Conservation (phyloP, 768 basidiomycete species). For the Russula ochroleuca region DNA sequence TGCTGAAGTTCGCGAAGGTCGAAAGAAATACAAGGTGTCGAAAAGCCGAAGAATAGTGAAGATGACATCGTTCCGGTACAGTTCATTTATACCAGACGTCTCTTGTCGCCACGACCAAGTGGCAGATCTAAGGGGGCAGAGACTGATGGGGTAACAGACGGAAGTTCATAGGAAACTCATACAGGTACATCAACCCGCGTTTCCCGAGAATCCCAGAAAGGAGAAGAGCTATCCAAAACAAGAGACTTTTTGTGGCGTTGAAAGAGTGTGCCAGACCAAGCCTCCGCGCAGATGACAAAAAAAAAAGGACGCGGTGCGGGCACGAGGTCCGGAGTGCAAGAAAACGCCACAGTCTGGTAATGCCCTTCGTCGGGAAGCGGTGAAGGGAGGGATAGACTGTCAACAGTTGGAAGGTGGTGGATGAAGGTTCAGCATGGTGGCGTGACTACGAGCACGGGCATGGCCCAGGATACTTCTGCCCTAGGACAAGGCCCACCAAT, state of each 20-base stretch:
- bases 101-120: neutral
- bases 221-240: neutral
- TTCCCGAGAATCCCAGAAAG: neutral
- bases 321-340: neutral
- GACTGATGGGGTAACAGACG: neutral
- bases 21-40: neutral
- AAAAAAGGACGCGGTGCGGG: neutral
- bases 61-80: neutral
- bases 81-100: slow-evolving; percentile 12
- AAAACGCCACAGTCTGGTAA: neutral
- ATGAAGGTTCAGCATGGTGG: neutral
- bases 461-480: neutral
- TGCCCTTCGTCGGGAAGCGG: neutral
- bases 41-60: neutral
- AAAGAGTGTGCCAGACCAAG: neutral
- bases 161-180: neutral
- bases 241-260: neutral
- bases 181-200: neutral
- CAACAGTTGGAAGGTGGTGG: neutral
- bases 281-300: neutral
- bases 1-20: neutral
- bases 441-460: neutral
- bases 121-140: neutral
- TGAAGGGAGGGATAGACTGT: neutral
- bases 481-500: neutral